A percentile compares a stretch with the other conserved stretches of the same genome.
Evolutionary conservation across 2,329 filamentous ascomycete genomes (phyloP).

Genomic region (Chaetothyriales sp.): DNA sequence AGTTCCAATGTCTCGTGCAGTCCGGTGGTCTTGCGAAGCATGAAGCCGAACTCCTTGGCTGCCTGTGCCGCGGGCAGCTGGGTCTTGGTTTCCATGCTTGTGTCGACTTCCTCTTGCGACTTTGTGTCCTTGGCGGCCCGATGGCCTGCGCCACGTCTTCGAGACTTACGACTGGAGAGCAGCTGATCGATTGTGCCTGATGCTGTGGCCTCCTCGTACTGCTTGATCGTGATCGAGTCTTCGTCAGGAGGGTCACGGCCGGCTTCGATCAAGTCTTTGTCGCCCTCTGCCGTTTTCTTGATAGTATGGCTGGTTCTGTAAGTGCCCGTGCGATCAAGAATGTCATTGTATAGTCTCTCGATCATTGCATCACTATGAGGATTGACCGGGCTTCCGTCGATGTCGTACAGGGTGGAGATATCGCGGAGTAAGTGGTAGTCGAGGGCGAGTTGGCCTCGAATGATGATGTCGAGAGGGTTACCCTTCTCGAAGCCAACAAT

Average conservation of each 20-base stretch:
- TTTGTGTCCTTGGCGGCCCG: slow-evolving; percentile 38
- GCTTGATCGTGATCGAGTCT: slow-evolving; percentile 54
- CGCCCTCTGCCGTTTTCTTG: slow-evolving; percentile 61
- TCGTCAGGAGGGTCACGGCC: slow-evolving; percentile 68
- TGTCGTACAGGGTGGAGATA: slow-evolving; percentile 76
- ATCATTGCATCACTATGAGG: slow-evolving; percentile 63
- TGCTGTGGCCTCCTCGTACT: slow-evolving; percentile 55
- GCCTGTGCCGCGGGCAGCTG: slow-evolving; percentile 63
- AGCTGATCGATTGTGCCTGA: slow-evolving; percentile 37
- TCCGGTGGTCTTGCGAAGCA: slow-evolving; percentile 47
- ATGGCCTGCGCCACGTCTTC: slow-evolving; percentile 29
- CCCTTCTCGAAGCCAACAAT: slow-evolving; percentile 93
- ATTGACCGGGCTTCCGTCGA: slow-evolving; percentile 49
- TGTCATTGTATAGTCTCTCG: slow-evolving; percentile 87
- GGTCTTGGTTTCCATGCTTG: slow-evolving; percentile 57
- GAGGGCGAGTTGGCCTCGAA: slow-evolving; percentile 77
- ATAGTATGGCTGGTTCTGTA: slow-evolving; percentile 67
- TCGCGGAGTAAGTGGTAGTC: slow-evolving; percentile 69
- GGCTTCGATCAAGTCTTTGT: slow-evolving; percentile 64
- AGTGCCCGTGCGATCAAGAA: slow-evolving; percentile 76
- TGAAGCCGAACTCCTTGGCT: slow-evolving; percentile 70
- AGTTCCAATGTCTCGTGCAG: slow-evolving; percentile 57
- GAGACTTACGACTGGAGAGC: slow-evolving; percentile 28
- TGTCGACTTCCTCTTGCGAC: slow-evolving; percentile 50
- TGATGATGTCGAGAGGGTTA: slow-evolving; percentile 80